phyloP scores from a whole-genome alignment of 768 basidiomycete species.

The Lentinula lateritia region DNA sequence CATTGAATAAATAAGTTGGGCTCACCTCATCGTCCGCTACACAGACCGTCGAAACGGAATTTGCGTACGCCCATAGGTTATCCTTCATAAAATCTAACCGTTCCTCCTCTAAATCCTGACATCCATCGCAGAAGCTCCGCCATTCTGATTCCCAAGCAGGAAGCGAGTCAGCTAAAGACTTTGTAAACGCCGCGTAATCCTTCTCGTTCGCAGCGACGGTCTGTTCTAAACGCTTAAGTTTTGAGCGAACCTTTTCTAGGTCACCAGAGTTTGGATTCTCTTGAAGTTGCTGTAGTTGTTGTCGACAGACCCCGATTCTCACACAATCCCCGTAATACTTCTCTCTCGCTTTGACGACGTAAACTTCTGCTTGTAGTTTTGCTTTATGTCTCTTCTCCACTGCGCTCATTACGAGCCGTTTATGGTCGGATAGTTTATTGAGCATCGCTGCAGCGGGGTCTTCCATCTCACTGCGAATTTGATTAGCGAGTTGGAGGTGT shows the following conservation, averaged over 20 bases:
- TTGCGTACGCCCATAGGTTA: constrained; percentile 93
- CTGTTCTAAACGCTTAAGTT: constrained; percentile 83
- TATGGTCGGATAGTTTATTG: constrained; percentile 62
- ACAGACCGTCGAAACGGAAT: constrained; percentile 90
- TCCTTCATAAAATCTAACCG: constrained; percentile 91
- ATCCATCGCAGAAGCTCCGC: constrained; percentile 90
- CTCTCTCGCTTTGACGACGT: constrained; percentile 85
- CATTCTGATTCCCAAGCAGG: constrained; percentile 89
- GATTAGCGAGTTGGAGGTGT: constrained; percentile 69
- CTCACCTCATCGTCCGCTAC: constrained; percentile 91
- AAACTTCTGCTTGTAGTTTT: constrained; percentile 79
- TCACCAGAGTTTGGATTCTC: not conserved
- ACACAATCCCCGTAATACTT: constrained; percentile 92
- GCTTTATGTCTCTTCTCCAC: constrained; percentile 91
- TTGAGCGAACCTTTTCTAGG: constrained; percentile 75
- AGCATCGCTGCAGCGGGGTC: constrained; percentile 54
- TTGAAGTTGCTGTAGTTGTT: constrained; percentile 57
- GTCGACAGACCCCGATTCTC: constrained; percentile 89
- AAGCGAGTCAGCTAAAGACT: constrained; percentile 70
- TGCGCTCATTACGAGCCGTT: constrained; percentile 61
- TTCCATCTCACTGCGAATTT: constrained; percentile 76
- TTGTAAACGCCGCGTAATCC: constrained; percentile 85
- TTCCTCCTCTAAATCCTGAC: constrained; percentile 94
- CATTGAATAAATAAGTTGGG: not conserved
- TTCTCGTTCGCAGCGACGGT: constrained; percentile 88